These are phyloP conservation scores for Prunus padus DNA, from an alignment of 306 rosid genomes.

Conservation along the genomic window DNA sequence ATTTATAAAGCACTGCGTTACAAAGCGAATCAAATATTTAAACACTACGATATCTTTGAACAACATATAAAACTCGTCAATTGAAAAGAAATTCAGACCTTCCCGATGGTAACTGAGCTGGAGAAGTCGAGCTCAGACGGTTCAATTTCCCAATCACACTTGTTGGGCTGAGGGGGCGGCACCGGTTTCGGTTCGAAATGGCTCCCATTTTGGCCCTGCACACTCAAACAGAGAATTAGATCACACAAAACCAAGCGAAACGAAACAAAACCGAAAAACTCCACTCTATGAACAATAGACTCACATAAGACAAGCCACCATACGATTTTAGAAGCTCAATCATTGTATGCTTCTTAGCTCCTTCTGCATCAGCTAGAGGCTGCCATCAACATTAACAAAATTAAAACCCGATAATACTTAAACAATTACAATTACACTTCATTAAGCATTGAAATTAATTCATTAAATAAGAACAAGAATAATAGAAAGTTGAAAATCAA, in stretches of 20 bases:
- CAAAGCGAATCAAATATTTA: background rate
- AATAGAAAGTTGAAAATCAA: background rate
- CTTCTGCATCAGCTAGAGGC: constrained; percentile 99
- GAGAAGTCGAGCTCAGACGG: constrained; percentile 94
- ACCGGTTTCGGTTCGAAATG: constrained; percentile 87
- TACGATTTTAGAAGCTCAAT: constrained; percentile 72
- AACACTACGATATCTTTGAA: background rate
- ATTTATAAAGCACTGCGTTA: constrained; percentile 8
- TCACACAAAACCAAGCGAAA: background rate
- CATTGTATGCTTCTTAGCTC: constrained; percentile 59
- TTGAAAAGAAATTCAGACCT: constrained; percentile 46
- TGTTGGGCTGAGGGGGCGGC: constrained; percentile 86
- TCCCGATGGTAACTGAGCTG: constrained; percentile 67
- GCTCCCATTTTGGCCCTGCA: constrained; percentile 97
- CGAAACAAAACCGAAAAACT: background rate
- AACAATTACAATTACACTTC: background rate
- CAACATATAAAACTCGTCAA: background rate
- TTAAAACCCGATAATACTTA: background rate
- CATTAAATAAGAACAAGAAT: background rate
- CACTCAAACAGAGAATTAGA: constrained; percentile 14
- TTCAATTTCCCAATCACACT: constrained; percentile 99
- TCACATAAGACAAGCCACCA: constrained; percentile 89
- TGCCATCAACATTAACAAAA: constrained; percentile 25
- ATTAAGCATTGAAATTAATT: background rate
- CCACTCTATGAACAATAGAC: constrained; percentile 24